These are phyloP conservation scores for Trichothecium sympodiale DNA, from an alignment of 2,329 filamentous ascomycete genomes.

Conservation along the genomic window DNA sequence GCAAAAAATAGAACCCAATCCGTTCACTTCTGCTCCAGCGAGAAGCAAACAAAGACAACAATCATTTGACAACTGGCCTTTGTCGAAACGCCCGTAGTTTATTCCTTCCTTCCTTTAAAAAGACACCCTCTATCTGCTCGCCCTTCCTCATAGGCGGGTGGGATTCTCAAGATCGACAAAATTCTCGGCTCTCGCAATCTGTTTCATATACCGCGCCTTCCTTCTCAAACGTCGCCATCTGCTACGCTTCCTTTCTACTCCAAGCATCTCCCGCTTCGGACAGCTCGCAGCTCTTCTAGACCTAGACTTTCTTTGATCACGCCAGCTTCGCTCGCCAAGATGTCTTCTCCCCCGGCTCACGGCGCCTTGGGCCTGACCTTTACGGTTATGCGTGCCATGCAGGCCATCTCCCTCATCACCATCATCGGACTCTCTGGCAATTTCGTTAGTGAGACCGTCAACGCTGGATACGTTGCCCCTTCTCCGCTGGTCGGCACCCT, in stretches of 20 bases:
- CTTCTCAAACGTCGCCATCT: slow-evolving; percentile 15
- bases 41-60: no score
- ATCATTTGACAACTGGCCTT: no score
- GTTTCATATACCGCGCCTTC: no score
- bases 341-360: slow-evolving; percentile 40
- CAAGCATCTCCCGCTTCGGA: slow-evolving; percentile 29
- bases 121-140: no score
- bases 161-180: slow-evolving; percentile 14
- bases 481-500: slow-evolving; percentile 68
- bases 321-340: slow-evolving; percentile 19
- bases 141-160: no score
- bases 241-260: slow-evolving; percentile 27
- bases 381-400: slow-evolving; percentile 58
- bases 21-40: no score
- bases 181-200: no score
- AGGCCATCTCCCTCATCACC: slow-evolving; percentile 60
- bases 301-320: slow-evolving; percentile 33
- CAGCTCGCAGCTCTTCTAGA: slow-evolving; percentile 22
- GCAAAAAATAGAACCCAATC: no score
- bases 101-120: slow-evolving; percentile 1
- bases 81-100: no score
- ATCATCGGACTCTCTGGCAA: slow-evolving; percentile 74
- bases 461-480: slow-evolving; percentile 53
- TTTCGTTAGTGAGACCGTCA: slow-evolving; percentile 69
- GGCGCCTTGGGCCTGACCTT: slow-evolving; percentile 73